phyloP scores from a whole-genome alignment of 768 basidiomycete genomes.

The Lentinula lateritia region DNA sequence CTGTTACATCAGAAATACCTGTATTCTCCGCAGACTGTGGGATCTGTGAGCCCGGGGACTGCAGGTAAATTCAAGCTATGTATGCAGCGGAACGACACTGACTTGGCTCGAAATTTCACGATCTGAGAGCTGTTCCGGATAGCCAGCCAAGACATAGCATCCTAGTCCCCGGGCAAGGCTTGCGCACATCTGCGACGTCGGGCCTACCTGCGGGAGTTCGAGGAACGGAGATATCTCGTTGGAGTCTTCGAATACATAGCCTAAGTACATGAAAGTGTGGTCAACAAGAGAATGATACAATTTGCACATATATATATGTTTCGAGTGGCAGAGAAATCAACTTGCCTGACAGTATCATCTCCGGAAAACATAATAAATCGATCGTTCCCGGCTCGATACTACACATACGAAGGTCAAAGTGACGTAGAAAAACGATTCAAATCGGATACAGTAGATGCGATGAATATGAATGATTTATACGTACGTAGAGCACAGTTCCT shows the following conservation, averaged over 20 bases:
- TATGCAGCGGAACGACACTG: too few relatives aligned
- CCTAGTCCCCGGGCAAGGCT: constrained; percentile 55
- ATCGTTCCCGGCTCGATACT: constrained; percentile 66
- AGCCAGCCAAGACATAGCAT: constrained; percentile 77
- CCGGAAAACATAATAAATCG: constrained; percentile 81
- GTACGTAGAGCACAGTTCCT: constrained; percentile 55
- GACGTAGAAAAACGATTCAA: too few relatives aligned
- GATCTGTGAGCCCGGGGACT: too few relatives aligned
- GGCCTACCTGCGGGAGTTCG: constrained; percentile 64
- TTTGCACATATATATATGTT: too few relatives aligned
- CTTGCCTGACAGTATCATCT: constrained; percentile 79
- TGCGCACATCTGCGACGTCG: constrained; percentile 69
- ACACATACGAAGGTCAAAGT: not conserved
- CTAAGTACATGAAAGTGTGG: constrained; percentile 24
- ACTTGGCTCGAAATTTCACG: constrained; percentile 15
- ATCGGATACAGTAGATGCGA: too few relatives aligned
- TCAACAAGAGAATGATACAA: too few relatives aligned
- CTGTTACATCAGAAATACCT: constrained; percentile 1
- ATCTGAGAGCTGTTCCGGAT: constrained; percentile 55
- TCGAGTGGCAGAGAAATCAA: not conserved
- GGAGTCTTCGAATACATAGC: constrained; percentile 75
- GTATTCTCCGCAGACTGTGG: too few relatives aligned
- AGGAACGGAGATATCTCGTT: constrained; percentile 65
- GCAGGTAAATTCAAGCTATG: too few relatives aligned
- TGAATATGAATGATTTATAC: constrained; percentile 3